Evolutionary conservation across 176 grass and related monocot genomes (phyloP), one percentile per base, ranked within the genome.

Genomic region (Zoysia japonica): DNA sequence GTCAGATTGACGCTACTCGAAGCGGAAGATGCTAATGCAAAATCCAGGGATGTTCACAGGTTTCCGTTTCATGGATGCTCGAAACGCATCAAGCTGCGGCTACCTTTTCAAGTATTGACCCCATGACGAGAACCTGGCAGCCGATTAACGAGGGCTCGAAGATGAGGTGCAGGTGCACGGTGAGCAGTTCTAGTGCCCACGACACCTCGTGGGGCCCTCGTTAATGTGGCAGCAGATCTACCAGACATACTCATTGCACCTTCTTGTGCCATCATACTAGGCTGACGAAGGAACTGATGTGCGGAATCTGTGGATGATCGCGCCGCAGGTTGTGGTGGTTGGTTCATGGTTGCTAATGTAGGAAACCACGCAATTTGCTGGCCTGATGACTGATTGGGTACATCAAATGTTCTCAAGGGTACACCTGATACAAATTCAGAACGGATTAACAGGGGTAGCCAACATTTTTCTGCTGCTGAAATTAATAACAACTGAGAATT

Each of bases 371-470:
- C 73, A 46, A 7, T 55, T 61, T 44, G 68, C 45, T 83, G 80
- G 3, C 38, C 68, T 62, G 74, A 61, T 60, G 11, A 51, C 47
- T 38, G 61, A 44, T 72, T 83, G 61, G 43, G 19, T 37, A 51
- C 51, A 5, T 38, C 0, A 7, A 4, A 20, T 1, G 10, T 67
- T 78, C 44, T 82, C 50, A 11, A 35, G 51, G 75, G 52, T 40
- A 51, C 46, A 88, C 68, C 75, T 79, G 68, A 83, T 46, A 53
- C 68, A 82, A 68, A 65, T 11, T 39, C 41, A 72, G 35, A 57
- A 66, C 40, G 68, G 50, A 87, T 83, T 44, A 83, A 47, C 37
- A 75, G 41, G 17, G 19, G 53, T 39, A 20, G 19, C 75, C 9
- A 62, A 64, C 71, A 65, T 15, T 67, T n/a, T 67, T 78, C 47